phyloP scores from a whole-genome alignment of 371 early-diverging fungal genomes.

The Circinella umbellata region DNA sequence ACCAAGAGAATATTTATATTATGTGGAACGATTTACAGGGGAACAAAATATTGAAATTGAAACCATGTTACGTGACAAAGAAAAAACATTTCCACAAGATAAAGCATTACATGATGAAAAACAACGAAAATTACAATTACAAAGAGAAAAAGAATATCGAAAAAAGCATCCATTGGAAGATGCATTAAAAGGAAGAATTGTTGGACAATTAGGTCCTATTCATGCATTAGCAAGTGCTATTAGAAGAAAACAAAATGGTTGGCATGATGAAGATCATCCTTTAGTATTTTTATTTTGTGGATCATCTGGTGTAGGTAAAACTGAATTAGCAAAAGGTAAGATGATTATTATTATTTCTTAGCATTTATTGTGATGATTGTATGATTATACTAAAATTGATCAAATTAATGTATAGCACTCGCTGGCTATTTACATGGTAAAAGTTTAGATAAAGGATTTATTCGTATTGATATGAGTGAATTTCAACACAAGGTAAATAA shows the following conservation, averaged over 20 bases:
- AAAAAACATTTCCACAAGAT: constrained; percentile 38
- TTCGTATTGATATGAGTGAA: constrained; percentile 76
- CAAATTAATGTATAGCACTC: constrained; percentile 34
- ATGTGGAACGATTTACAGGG: constrained; percentile 54
- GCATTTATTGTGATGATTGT: not conserved
- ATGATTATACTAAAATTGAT: not conserved
- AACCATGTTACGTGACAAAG: constrained; percentile 41
- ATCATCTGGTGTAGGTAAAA: constrained; percentile 78
- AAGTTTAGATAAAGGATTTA: constrained; percentile 56
- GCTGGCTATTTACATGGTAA: constrained; percentile 58
- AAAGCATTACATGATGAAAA: constrained; percentile 50
- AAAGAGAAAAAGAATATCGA: constrained; percentile 56
- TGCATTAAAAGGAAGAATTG: constrained; percentile 50
- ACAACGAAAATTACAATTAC: constrained; percentile 40
- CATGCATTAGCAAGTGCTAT: constrained; percentile 67
- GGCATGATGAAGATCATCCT: constrained; percentile 70
- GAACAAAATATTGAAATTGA: constrained; percentile 51
- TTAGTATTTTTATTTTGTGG: constrained; percentile 78
- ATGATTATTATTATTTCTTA: not conserved
- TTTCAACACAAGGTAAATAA: constrained; percentile 58
- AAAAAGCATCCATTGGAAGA: constrained; percentile 61
- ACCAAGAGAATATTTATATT: constrained; percentile 53
- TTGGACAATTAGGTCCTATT: constrained; percentile 74
- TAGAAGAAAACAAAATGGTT: constrained; percentile 67
- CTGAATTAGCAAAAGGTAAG: constrained; percentile 71